phyloP scores from a whole-genome alignment of 1,284 basidiomycete species.

The Termitomyces sp. region DNA sequence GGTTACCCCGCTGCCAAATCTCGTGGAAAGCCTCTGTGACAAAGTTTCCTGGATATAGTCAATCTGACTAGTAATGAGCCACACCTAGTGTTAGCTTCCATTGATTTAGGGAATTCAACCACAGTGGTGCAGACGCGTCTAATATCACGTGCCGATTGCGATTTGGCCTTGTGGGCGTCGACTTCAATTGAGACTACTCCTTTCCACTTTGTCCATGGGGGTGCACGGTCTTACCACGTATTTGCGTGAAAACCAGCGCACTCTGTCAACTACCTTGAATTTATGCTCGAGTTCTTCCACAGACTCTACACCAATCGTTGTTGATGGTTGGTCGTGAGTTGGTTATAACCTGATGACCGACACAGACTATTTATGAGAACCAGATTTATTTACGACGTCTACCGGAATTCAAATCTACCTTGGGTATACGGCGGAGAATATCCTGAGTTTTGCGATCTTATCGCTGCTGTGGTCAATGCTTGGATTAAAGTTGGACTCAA shows the following conservation, averaged over 20 bases:
- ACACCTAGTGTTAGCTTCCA: too few relatives aligned
- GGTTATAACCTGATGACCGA: slow-evolving; percentile 12
- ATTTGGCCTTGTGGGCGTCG: slow-evolving; percentile 2
- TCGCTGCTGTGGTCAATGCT: slow-evolving; percentile 52
- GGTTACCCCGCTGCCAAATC: too few relatives aligned
- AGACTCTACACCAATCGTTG: slow-evolving; percentile 44
- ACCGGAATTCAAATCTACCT: slow-evolving; percentile 58
- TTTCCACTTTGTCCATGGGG: slow-evolving; percentile 49
- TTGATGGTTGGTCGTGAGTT: slow-evolving; percentile 89
- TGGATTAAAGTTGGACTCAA: slow-evolving; percentile 74
- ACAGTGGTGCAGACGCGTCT: background rate
- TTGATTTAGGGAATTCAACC: too few relatives aligned
- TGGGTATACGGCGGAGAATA: slow-evolving; percentile 90
- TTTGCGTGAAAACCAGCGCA: slow-evolving; percentile 65
- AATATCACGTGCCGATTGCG: background rate
- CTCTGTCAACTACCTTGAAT: slow-evolving; percentile 48
- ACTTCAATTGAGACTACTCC: background rate
- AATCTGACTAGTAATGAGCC: too few relatives aligned
- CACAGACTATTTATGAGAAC: slow-evolving; percentile 10
- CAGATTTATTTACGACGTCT: slow-evolving; percentile 78
- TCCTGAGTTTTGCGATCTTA: slow-evolving; percentile 46
- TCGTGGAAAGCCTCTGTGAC: too few relatives aligned
- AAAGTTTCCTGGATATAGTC: too few relatives aligned
- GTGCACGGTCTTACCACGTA: slow-evolving; percentile 79
- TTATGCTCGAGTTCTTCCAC: slow-evolving; percentile 26